Base-by-base conservation (phyloP, 768 basidiomycete species). In the Lepiota venenata region DNA sequence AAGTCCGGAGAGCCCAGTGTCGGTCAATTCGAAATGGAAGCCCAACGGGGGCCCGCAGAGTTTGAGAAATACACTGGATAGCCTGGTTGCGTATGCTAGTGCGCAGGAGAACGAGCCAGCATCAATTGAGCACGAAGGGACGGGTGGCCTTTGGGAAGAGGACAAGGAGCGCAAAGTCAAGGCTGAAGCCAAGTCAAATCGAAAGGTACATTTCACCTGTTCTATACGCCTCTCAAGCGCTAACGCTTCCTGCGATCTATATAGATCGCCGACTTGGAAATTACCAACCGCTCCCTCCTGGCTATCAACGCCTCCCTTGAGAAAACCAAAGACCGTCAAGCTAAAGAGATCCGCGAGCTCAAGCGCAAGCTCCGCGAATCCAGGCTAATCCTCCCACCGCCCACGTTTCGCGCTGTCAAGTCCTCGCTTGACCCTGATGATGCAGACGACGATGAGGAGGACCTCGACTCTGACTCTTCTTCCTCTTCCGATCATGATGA, bases 221-320 rank as follows among this genome's bases (percentile, higher is more conserved):
- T 58, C 15, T 38, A 37, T 29, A 22, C 38, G 44, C 27, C 7
- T 16, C 39, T 12, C 48, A 38, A 46, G 22, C 47, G 11, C 41
- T 36, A 35, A 40, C 46, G 39, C 25, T 44, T 16, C 40, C 29
- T n/a, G n/a, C n/a, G 43, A 52, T 35, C 25, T 29, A 49, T 35
- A 50, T 50, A 96, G 93, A 95, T 96, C 55, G 90, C 88, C 11
- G 93, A 96, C 71, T 76, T 96, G 10, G 91, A 95, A 69, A 96
- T 96, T 63, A 87, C 91, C 5, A 95, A 93, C 67, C 79, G 82
- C 32, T 96, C 93, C 1, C 77, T 96, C 15, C 76, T 95, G 43
- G 82, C 84, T 1, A 93, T 96, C 71, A 96, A 95, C 63, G 74
- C 86, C 2, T 80, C 87, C 15, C 77, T 96, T 18, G 93, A 96